These are phyloP conservation scores for Leucocoprinus birnbaumii DNA, from an alignment of 768 basidiomycete genomes.

Conservation along the genomic window DNA sequence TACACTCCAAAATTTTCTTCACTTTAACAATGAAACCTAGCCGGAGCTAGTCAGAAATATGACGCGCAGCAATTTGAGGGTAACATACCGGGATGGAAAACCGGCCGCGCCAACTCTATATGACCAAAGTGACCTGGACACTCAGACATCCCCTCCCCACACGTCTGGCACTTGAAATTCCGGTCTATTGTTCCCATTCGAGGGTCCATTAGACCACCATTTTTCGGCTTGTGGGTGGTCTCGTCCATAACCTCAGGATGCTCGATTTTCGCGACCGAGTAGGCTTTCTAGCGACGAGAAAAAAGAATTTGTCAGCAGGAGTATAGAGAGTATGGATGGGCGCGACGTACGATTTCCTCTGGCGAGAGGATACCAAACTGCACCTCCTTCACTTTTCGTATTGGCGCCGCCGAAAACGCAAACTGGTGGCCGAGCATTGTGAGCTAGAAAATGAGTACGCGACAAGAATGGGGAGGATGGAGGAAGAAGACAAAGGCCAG, in stretches of 20 bases:
- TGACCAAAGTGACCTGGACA: constrained; percentile 99
- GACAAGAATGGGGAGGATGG: constrained; percentile 12
- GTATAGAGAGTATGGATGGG: not conserved
- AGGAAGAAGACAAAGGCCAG: constrained; percentile 9
- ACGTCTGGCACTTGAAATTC: constrained; percentile 99
- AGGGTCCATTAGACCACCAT: constrained; percentile 95
- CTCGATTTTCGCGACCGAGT: constrained; percentile 97
- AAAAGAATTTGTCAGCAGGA: constrained; percentile 17
- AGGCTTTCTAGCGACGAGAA: constrained; percentile 76
- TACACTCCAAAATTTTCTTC: constrained; percentile 98
- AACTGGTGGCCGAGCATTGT: constrained; percentile 87
- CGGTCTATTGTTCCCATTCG: constrained; percentile 97
- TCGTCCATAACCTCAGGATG: constrained; percentile 99
- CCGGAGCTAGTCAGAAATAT: not conserved
- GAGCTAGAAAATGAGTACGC: constrained; percentile 17
- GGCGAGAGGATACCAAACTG: constrained; percentile 99
- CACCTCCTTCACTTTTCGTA: constrained; percentile 95
- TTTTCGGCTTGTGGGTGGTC: constrained; percentile 82
- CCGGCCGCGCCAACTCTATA: constrained; percentile 95
- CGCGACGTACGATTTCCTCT: constrained; percentile 87
- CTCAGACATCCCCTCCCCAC: constrained; percentile 99
- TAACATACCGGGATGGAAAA: constrained; percentile 89
- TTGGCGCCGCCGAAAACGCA: constrained; percentile 89
- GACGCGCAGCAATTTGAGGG: not conserved
- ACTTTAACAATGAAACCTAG: constrained; percentile 95